Evolutionary conservation across 768 basidiomycete genomes (phyloP).

Genomic region (Mycena venus): DNA sequence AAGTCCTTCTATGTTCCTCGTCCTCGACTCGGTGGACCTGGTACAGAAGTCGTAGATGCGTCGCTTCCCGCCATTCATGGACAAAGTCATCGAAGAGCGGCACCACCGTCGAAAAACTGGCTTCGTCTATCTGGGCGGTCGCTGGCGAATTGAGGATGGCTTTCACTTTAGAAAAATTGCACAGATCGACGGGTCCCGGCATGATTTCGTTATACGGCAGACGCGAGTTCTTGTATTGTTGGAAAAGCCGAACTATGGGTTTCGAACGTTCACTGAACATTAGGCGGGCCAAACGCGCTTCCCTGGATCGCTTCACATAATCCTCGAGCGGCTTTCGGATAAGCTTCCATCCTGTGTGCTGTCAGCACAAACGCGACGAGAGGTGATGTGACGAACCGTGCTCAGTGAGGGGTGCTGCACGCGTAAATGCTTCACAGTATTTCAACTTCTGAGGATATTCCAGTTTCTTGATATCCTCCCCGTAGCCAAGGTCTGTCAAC

Average conservation of each 20-base stretch:
- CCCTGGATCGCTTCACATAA: not conserved
- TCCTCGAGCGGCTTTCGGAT: not conserved
- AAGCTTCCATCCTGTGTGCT: not conserved
- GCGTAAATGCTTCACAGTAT: not conserved
- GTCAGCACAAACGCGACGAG: not conserved
- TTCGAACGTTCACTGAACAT: conserved; percentile 12
- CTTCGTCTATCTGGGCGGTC: not conserved
- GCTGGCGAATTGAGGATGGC: not conserved
- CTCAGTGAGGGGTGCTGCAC: not conserved
- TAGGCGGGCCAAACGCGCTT: conserved; percentile 5
- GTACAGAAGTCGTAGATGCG: not conserved
- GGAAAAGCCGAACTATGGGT: conserved; percentile 7
- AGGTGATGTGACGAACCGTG: not conserved
- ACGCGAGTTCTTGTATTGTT: conserved; percentile 5
- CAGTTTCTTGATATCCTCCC: not conserved
- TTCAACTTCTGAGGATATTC: not conserved
- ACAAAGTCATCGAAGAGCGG: not conserved
- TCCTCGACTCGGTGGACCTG: not conserved
- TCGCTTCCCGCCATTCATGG: not conserved
- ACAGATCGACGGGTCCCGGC: conserved; percentile 9
- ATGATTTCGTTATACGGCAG: conserved; percentile 12
- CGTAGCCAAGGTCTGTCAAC: not conserved
- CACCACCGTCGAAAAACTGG: not conserved
- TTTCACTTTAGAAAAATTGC: not conserved
- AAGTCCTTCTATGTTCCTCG: not conserved